Percentiles rank a stretch among this genome's conserved stretches.
These are phyloP conservation scores for Pseudohalonectria lignicola DNA, from an alignment of 2,329 filamentous ascomycete species.

Conservation along the genomic window DNA sequence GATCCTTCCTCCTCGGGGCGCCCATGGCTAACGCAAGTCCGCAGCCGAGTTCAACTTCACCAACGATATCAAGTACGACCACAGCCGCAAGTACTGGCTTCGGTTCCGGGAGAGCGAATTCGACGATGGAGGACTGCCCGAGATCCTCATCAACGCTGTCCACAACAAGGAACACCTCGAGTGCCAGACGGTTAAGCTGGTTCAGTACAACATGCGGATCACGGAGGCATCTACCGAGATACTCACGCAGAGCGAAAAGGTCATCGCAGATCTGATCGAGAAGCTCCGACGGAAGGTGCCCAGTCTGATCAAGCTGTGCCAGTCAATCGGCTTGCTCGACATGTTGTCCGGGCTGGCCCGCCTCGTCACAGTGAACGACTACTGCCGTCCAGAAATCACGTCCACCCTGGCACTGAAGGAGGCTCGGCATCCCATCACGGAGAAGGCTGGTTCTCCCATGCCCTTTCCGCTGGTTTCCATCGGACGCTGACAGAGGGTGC, in stretches of 20 bases:
- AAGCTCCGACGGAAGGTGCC: conserved; percentile 64
- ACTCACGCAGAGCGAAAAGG: conserved; percentile 68
- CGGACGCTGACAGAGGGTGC: too few relatives aligned
- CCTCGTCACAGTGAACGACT: conserved; percentile 45
- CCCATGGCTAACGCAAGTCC: not conserved
- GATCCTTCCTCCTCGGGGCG: too few relatives aligned
- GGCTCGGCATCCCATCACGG: conserved; percentile 68
- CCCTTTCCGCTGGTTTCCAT: not conserved
- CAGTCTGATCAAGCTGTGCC: conserved; percentile 70
- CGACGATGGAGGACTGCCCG: conserved; percentile 30
- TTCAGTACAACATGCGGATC: conserved; percentile 72
- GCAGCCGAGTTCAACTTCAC: conserved; percentile 45
- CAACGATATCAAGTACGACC: conserved; percentile 65
- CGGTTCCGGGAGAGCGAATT: conserved; percentile 52
- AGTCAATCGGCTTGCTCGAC: conserved; percentile 77
- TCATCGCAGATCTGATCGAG: conserved; percentile 60
- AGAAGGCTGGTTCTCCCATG: conserved; percentile 38
- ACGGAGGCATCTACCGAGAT: conserved; percentile 76
- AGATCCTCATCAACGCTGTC: conserved; percentile 61
- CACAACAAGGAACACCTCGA: conserved; percentile 67
- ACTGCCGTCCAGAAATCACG: conserved; percentile 56
- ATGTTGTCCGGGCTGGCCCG: conserved; percentile 74
- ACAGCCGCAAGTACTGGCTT: conserved; percentile 69
- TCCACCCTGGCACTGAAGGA: conserved; percentile 60
- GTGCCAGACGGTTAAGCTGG: conserved; percentile 74